phyloP scores from a whole-genome alignment of 305 asterid genomes.

The Striga hermonthica region DNA sequence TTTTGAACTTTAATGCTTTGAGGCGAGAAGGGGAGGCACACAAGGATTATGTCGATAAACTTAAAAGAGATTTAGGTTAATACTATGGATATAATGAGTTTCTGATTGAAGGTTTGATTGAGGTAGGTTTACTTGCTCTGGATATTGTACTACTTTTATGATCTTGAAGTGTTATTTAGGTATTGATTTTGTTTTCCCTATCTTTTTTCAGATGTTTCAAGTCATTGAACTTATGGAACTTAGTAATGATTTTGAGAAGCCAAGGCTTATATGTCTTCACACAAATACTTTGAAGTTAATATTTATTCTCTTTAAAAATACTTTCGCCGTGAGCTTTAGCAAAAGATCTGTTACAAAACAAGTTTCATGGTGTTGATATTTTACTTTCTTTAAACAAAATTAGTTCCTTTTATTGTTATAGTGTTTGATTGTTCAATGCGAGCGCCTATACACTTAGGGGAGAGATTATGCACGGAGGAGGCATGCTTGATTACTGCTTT shows the following conservation, averaged over 20 bases:
- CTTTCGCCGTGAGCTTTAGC: slow-evolving; percentile 6
- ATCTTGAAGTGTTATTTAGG: slow-evolving; percentile 21
- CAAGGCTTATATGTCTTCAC: slow-evolving; percentile 78
- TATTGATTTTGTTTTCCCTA: slow-evolving; percentile 21
- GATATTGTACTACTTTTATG: neutral
- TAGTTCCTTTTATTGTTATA: slow-evolving; percentile 30
- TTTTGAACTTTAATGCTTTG: slow-evolving; percentile 65
- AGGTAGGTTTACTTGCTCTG: slow-evolving; percentile 51
- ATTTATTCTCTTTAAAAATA: neutral
- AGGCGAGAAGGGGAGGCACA: slow-evolving; percentile 76
- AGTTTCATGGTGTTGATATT: too few relatives aligned
- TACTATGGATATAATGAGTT: slow-evolving; percentile 89
- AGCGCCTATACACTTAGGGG: slow-evolving; percentile 63
- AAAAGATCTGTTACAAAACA: too few relatives aligned
- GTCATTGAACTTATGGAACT: slow-evolving; percentile 88
- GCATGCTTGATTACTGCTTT: slow-evolving; percentile 79
- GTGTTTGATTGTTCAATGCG: slow-evolving; percentile 74
- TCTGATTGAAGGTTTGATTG: slow-evolving; percentile 66
- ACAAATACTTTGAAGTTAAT: slow-evolving; percentile 83
- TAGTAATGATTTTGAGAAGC: slow-evolving; percentile 91
- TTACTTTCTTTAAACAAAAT: too few relatives aligned
- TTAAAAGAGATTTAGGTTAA: slow-evolving; percentile 59
- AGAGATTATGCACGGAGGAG: slow-evolving; percentile 69
- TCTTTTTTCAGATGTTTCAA: slow-evolving; percentile 67
- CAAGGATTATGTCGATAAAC: slow-evolving; percentile 71